A percentile compares a stretch with the other conserved stretches of the same genome.
Conservation (phyloP, 345 rosid species). For the Eucalyptus dawsonii region DNA sequence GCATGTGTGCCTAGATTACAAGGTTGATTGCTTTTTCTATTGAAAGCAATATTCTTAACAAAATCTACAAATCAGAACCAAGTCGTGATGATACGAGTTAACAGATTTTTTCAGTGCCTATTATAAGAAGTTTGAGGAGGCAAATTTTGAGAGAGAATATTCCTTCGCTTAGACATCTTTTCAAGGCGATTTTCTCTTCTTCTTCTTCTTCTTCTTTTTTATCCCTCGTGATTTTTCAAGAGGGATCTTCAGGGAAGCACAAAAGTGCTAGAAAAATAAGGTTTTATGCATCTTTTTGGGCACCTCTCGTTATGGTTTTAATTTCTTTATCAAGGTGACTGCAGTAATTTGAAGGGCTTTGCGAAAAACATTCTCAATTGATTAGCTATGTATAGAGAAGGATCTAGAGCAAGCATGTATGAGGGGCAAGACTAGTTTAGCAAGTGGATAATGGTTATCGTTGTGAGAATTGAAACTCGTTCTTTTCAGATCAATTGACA, state of each 20-base stretch:
- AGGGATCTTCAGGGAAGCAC: background rate
- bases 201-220: background rate
- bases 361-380: background rate
- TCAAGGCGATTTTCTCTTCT: rapidly evolving
- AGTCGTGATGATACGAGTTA: background rate
- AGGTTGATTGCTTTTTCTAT: background rate
- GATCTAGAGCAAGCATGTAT: background rate
- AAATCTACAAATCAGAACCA: background rate
- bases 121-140: background rate
- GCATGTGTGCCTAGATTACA: background rate
- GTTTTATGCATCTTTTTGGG: background rate
- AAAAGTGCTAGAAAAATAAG: background rate
- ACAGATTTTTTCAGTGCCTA: background rate
- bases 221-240: background rate
- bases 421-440: background rate
- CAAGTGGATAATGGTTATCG: background rate
- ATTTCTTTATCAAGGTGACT: background rate
- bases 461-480: background rate
- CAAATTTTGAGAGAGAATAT: background rate
- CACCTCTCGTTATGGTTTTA: background rate
- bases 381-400: background rate
- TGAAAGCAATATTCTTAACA: background rate
- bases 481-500: background rate
- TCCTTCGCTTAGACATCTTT: background rate
- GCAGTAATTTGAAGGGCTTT: rapidly evolving